These are phyloP conservation scores for Thalassiosira livingstoniorum DNA, from an alignment of 352 stramenopile genomes.

Conservation along the genomic window DNA sequence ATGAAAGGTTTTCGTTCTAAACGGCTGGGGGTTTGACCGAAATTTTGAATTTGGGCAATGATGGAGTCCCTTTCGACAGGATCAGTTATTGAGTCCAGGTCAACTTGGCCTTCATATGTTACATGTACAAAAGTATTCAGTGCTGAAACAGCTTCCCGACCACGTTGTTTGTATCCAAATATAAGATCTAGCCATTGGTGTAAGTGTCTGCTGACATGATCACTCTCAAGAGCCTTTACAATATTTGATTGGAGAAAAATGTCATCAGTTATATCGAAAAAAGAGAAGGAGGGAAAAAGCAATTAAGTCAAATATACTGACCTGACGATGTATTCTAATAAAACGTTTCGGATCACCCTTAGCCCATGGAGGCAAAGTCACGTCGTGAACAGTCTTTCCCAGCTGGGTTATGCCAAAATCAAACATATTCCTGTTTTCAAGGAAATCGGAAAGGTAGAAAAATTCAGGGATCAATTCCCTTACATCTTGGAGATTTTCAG, in stretches of 20 bases:
- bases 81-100: slow-evolving; percentile 94
- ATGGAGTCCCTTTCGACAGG: slow-evolving; percentile 93
- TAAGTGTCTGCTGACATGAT: slow-evolving; percentile 96
- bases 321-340: slow-evolving; percentile 92
- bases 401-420: slow-evolving; percentile 89
- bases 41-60: slow-evolving; percentile 88
- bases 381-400: slow-evolving; percentile 90
- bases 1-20: slow-evolving; percentile 81
- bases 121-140: slow-evolving; percentile 99
- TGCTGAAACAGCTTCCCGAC: slow-evolving; percentile 90
- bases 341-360: slow-evolving; percentile 94
- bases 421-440: slow-evolving; percentile 89
- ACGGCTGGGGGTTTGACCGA: slow-evolving; percentile 86
- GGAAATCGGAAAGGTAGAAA: slow-evolving; percentile 90
- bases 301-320: slow-evolving; percentile 55
- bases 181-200: slow-evolving; percentile 99
- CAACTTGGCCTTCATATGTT: slow-evolving; percentile 98
- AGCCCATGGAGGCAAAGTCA: slow-evolving; percentile 97
- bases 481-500: slow-evolving; percentile 90
- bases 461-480: slow-evolving; percentile 90
- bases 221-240: slow-evolving; percentile 94
- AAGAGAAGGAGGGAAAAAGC: not conserved
- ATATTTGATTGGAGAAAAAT: not conserved
- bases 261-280: not conserved
- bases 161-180: slow-evolving; percentile 98